These are phyloP conservation scores for Borovskyia barvae DNA, from an alignment of 208 protist genomes.

Conservation along the genomic window DNA sequence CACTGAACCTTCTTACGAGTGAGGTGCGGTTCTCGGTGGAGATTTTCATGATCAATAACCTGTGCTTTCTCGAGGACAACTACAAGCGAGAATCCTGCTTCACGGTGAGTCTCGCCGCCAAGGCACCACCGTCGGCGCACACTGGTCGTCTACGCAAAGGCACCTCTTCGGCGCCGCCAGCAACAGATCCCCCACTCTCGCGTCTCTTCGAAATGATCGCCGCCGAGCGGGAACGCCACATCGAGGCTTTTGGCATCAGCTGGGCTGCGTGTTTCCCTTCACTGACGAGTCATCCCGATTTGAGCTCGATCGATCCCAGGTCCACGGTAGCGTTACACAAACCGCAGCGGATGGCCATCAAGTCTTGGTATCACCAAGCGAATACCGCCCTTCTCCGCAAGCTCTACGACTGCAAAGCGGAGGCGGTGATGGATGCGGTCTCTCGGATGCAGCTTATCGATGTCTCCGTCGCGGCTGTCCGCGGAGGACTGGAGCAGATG, in stretches of 20 bases:
- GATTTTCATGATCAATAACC: conserved; percentile 84
- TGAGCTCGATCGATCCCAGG: conserved; percentile 37
- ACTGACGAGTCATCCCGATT: conserved; percentile 24
- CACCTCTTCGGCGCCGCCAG: conserved; percentile 1
- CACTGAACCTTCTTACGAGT: conserved; percentile 18
- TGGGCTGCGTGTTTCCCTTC: conserved; percentile 75
- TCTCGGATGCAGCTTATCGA: conserved; percentile 63
- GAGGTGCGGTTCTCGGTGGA: conserved; percentile 34
- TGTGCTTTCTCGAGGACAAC: conserved; percentile 66
- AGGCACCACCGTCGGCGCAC: neutral
- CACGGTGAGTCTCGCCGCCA: conserved; percentile 20
- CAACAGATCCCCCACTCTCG: conserved; percentile 34
- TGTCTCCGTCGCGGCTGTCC: conserved; percentile 42
- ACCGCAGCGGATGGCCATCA: conserved; percentile 69
- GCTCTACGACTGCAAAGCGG: conserved; percentile 48
- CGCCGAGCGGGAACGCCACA: conserved; percentile 43
- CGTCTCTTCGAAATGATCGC: conserved; percentile 50
- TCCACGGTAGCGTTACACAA: conserved; percentile 41
- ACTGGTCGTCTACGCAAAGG: neutral
- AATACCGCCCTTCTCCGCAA: conserved; percentile 30
- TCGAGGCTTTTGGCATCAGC: conserved; percentile 64
- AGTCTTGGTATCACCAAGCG: conserved; percentile 62
- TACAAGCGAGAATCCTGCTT: conserved; percentile 77
- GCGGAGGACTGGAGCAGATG: conserved; percentile 40
- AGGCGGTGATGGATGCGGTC: conserved; percentile 53